Evolutionary conservation across 352 stramenopile genomes (phyloP).

Genomic region (Peronosclerospora sorghi): DNA sequence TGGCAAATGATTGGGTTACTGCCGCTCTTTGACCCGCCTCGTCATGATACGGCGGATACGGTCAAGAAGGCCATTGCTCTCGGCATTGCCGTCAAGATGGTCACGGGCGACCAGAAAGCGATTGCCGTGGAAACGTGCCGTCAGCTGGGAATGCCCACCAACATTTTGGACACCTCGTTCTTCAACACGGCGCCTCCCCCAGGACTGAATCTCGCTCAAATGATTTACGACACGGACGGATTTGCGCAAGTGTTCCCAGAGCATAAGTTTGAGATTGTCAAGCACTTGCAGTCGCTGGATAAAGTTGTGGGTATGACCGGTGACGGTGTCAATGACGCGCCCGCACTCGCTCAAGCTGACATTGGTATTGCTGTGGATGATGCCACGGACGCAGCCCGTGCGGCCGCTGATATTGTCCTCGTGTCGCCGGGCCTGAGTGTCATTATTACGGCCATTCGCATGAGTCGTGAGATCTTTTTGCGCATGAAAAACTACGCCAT

Average conservation of each 20-base stretch:
- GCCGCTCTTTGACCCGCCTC: constrained; percentile 89
- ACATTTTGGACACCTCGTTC: constrained; percentile 75
- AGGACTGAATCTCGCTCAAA: constrained; percentile 54
- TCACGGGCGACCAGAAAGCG: constrained; percentile 90
- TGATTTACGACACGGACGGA: constrained; percentile 88
- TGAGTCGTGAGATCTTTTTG: constrained; percentile 83
- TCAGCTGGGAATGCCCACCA: constrained; percentile 82
- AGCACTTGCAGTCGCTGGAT: constrained; percentile 80
- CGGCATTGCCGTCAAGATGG: constrained; percentile 92
- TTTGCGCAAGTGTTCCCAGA: constrained; percentile 90
- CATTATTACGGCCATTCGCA: constrained; percentile 85
- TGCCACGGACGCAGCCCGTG: constrained; percentile 80
- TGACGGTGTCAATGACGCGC: constrained; percentile 89
- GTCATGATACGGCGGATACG: constrained; percentile 87
- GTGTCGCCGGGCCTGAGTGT: constrained; percentile 77
- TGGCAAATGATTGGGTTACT: constrained; percentile 90
- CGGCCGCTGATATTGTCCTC: constrained; percentile 83
- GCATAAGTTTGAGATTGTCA: constrained; percentile 88
- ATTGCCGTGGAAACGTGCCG: constrained; percentile 90
- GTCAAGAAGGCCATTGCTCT: constrained; percentile 85
- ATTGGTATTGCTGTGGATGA: constrained; percentile 89
- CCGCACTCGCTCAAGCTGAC: constrained; percentile 81
- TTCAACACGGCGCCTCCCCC: constrained; percentile 61
- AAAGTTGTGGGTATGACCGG: constrained; percentile 77
- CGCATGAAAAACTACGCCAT: constrained; percentile 89